Evolutionary conservation across 2,329 filamentous ascomycete species (phyloP), one percentile per base, ranked within the genome.

Genomic region (Scedosporium boydii): DNA sequence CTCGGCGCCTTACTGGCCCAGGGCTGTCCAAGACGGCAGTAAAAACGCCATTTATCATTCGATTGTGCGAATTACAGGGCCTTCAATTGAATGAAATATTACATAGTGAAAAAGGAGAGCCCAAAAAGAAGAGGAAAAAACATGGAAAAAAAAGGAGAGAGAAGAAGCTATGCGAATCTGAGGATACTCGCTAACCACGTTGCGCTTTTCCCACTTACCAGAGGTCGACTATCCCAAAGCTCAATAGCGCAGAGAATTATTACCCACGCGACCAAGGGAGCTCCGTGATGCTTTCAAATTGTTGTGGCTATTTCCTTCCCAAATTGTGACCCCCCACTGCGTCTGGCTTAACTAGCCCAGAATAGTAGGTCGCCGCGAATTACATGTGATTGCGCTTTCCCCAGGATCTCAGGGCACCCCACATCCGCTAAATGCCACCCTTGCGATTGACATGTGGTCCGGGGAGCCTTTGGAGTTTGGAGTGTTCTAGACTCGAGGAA

Each of bases 321-420:
- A 51, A 51, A 51, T 51, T 51, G 46, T 23, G n/a, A 38, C 34
- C 34, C 34, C 29, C 34, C 34, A 38, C 34, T 12, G 34, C 10
- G 34, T 12, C 10, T 38, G 34, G 10, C 34, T 38, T 9, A 9
- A 38, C 34, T 38, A 38, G 34, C 34, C 34, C 12, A 38, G 34
- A 38, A 38, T 14, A 38, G 34, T 38, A 38, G 10, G 34, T 55
- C n/a, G 6, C 21, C 21, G 12, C 51, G 18, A 23, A n/a, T 58
- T 58, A 23, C 55, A 58, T 58, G 55, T 58, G 55, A 58, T 58
- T 58, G 55, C 26, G 55, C 23, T 58, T 58, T 38, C 55, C 55
- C 55, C 55, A 58, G 55, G 34, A 58, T 55, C 27, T 41, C 14
- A 18, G 10, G n/a, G 55, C 55, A 34, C 34, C 55, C 55, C 55